Evolutionary conservation across 1,139 yeast species (phyloP).

Genomic region (Debaryomyces sp.): DNA sequence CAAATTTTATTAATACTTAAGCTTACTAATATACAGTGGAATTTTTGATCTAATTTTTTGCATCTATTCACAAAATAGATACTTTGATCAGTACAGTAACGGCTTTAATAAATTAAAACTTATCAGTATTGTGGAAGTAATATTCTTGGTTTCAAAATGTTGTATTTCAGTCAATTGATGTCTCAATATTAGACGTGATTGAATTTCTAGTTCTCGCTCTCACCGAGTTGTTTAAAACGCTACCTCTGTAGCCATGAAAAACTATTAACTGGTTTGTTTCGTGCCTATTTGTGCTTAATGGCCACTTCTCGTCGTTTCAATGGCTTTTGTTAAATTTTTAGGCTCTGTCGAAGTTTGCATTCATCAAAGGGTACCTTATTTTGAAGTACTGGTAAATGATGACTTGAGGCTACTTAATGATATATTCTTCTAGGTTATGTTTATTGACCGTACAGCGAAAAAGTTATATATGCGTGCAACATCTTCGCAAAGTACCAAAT

Average conservation of each 20-base stretch:
- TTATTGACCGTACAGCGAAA: conserved; percentile 15
- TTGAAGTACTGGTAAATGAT: conserved; percentile 27
- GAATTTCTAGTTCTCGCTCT: too few species aligned
- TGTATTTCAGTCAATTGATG: conserved; percentile 8
- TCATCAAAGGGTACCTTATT: conserved; percentile 20
- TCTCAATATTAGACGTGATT: too few species aligned
- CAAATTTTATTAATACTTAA: conserved; percentile 18
- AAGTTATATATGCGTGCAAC: conserved; percentile 13
- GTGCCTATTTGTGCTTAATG: conserved; percentile 18
- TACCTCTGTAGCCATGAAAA: conserved; percentile 37
- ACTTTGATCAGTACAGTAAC: conserved; percentile 29
- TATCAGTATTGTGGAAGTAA: conserved; percentile 6
- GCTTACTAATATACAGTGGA: conserved; percentile 14
- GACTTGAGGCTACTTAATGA: conserved; percentile 21
- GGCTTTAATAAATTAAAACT: conserved; percentile 13
- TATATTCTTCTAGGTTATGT: conserved; percentile 9
- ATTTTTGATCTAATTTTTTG: conserved; percentile 18
- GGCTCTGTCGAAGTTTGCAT: conserved; percentile 8
- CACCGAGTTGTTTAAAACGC: conserved; percentile 17
- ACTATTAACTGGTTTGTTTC: conserved; percentile 29
- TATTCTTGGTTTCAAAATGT: conserved; percentile 10
- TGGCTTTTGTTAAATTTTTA: conserved; percentile 12
- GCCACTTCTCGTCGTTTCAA: conserved; percentile 15
- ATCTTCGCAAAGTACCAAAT: conserved; percentile 8
- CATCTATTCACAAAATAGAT: conserved; percentile 22